Percentiles rank a stretch among this genome's conserved stretches.
Conservation (phyloP, 371 early-diverging fungal genomes). For the Catenaria anguillulae region DNA sequence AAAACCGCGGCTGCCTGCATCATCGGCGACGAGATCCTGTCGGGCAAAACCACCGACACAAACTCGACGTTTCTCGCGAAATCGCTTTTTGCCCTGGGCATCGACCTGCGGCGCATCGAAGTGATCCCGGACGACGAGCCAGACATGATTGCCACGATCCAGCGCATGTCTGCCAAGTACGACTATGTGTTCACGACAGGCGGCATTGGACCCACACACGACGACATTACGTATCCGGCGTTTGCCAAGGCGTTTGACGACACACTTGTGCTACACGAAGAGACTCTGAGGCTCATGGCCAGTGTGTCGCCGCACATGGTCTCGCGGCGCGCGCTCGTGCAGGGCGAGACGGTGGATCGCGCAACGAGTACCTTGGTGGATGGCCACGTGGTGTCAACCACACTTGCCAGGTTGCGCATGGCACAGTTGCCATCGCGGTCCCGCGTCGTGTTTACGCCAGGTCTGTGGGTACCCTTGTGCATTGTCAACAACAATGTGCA, state of each 20-base stretch:
- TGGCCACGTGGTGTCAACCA: conserved; percentile 17
- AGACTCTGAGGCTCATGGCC: conserved; percentile 42
- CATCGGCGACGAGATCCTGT: conserved; percentile 55
- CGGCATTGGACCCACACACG: conserved; percentile 56
- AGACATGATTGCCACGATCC: conserved; percentile 36
- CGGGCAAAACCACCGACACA: conserved; percentile 52
- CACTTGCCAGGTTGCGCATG: conserved; percentile 45
- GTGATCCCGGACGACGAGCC: conserved; percentile 37
- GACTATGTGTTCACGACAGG: conserved; percentile 55
- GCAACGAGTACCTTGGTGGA: neutral
- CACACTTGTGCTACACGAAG: conserved; percentile 30
- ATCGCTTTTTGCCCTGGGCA: conserved; percentile 39
- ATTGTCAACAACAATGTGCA: conserved; percentile 45
- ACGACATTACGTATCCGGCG: conserved; percentile 54
- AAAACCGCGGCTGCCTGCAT: conserved; percentile 12
- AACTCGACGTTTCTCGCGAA: conserved; percentile 42
- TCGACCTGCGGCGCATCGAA: conserved; percentile 42
- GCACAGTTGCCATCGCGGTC: conserved; percentile 41
- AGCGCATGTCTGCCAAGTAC: conserved; percentile 29
- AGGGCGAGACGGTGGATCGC: neutral
- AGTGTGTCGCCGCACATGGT: conserved; percentile 11
- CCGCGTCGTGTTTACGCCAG: conserved; percentile 25
- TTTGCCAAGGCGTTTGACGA: conserved; percentile 43
- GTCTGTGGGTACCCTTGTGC: conserved; percentile 54
- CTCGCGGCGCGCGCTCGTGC: neutral